Evolutionary conservation across 2,329 filamentous ascomycete species (phyloP).

Genomic region (Orbilia brochopaga): DNA sequence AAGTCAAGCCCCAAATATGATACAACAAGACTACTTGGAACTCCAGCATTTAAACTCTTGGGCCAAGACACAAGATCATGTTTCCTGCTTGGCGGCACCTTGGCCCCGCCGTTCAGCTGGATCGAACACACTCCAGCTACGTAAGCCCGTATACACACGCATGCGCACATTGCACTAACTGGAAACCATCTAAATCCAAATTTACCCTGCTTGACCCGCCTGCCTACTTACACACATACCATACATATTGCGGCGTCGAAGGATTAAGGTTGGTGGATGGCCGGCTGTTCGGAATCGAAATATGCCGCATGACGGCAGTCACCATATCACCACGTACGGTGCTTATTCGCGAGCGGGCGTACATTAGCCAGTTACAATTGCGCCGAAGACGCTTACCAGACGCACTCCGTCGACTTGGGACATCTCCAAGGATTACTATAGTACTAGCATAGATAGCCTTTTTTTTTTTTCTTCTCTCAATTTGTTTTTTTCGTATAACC

Average conservation of each 20-base stretch:
- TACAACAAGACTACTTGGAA: too few species aligned
- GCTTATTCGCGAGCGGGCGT: neutral
- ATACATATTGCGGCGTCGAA: neutral
- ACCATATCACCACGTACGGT: neutral
- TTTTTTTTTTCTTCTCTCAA: too few species aligned
- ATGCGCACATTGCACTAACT: neutral
- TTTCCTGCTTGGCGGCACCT: too few species aligned
- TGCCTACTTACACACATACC: neutral
- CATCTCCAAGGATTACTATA: too few species aligned
- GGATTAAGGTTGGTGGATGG: conserved; percentile 45
- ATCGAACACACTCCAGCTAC: conserved; percentile 31
- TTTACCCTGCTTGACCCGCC: neutral
- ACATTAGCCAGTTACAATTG: too few species aligned
- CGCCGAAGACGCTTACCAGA: too few species aligned
- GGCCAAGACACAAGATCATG: too few species aligned
- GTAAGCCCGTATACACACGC: conserved; percentile 27
- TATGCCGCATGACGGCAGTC: conserved; percentile 45
- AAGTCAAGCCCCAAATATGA: too few species aligned
- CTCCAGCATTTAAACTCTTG: too few species aligned
- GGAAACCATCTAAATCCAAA: neutral
- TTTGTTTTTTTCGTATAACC: too few species aligned
- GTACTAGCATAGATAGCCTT: too few species aligned
- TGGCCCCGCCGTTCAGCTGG: neutral
- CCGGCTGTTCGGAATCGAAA: conserved; percentile 48
- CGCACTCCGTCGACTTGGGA: too few species aligned